Percentiles rank a stretch among this genome's conserved stretches.
Evolutionary conservation across 768 basidiomycete species (phyloP).

Genomic region (Leucosporidium creatinivorum): DNA sequence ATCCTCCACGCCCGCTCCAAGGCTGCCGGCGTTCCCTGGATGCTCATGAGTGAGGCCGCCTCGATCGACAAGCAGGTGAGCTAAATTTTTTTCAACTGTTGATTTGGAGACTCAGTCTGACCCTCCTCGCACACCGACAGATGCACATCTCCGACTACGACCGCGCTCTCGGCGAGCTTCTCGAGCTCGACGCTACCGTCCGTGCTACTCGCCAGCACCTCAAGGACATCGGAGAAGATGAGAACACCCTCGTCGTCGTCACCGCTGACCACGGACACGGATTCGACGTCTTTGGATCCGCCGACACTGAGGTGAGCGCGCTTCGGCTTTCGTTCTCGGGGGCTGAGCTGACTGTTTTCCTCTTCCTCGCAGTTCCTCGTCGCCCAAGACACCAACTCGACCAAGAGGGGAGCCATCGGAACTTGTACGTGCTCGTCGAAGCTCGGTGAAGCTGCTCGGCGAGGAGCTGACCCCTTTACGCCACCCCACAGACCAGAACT

Average conservation of each 20-base stretch:
- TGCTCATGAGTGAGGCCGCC: conserved; percentile 44
- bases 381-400: conserved; percentile 36
- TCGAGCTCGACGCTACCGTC: conserved; percentile 44
- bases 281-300: conserved; percentile 41
- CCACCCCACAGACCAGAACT: conserved; percentile 31
- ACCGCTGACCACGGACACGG: conserved; percentile 42
- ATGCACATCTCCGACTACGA: conserved; percentile 42
- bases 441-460: background rate
- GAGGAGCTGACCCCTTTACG: background rate
- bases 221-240: conserved; percentile 41
- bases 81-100: background rate
- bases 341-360: background rate
- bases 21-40: conserved; percentile 39
- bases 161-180: conserved; percentile 42
- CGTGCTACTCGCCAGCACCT: conserved; percentile 40
- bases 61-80: conserved; percentile 33
- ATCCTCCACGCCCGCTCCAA: conserved; percentile 41
- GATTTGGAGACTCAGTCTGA: background rate
- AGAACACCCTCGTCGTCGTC: conserved; percentile 43
- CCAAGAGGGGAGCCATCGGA: conserved; percentile 43
- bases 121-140: conserved; percentile 27
- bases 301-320: conserved; percentile 35
- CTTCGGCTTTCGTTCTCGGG: background rate
- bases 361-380: conserved; percentile 36
- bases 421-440: conserved; percentile 22